These are phyloP conservation scores for Aureobasidium sp. DNA, from an alignment of 2,329 filamentous ascomycete species.

Conservation along the genomic window DNA sequence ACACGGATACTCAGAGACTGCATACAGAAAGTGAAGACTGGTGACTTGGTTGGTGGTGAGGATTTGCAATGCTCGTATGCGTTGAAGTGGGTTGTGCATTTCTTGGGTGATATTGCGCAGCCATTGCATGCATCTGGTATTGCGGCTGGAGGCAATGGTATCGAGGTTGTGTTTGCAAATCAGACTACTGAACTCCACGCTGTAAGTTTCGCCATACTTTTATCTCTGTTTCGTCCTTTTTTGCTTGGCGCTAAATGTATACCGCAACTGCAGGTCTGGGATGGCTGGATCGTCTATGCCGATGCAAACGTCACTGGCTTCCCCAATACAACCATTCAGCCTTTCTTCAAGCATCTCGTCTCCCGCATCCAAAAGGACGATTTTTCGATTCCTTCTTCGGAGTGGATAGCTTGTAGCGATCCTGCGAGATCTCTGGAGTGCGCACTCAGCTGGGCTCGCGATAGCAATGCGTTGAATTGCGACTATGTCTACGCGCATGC, in stretches of 20 bases:
- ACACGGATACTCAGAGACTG: constrained; percentile 33
- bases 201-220: constrained; percentile 19
- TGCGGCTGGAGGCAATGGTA: constrained; percentile 33
- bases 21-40: constrained; percentile 26
- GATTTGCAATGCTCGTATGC: constrained; percentile 35
- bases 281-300: constrained; percentile 33
- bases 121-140: constrained; percentile 35
- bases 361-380: constrained; percentile 29
- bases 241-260: neutral
- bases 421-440: constrained; percentile 28
- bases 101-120: constrained; percentile 36
- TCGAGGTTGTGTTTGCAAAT: constrained; percentile 31
- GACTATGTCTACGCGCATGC: constrained; percentile 32
- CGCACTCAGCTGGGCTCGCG: constrained; percentile 32
- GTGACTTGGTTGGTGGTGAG: constrained; percentile 20
- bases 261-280: constrained; percentile 29
- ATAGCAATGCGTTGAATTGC: constrained; percentile 34
- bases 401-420: constrained; percentile 32
- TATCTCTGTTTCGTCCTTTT: neutral
- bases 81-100: constrained; percentile 37
- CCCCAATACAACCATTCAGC: constrained; percentile 30
- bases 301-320: constrained; percentile 30
- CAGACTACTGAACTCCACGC: constrained; percentile 31
- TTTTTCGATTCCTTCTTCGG: constrained; percentile 30
- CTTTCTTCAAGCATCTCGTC: constrained; percentile 31